Evolutionary conservation across 2,329 filamentous ascomycete genomes (phyloP), one percentile per base, ranked within the genome.

Genomic region (Fusarium caatingaense): DNA sequence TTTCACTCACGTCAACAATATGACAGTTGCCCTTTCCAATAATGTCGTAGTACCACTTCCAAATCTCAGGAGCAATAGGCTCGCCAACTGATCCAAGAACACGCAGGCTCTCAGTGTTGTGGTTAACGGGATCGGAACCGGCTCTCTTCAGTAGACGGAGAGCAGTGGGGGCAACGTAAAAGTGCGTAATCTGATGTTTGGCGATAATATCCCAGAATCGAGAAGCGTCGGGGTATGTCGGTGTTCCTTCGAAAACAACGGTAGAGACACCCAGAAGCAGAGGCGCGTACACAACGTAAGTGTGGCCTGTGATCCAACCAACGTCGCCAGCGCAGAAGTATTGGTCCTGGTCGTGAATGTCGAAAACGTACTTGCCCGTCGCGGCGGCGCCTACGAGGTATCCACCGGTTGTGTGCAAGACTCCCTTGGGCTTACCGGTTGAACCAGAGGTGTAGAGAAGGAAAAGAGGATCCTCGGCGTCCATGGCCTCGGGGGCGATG

Each of bases 261-360:
- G 94, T 97, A 4, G 94, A 88, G 58, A 96, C 91, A 83, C 94
- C 94, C 40, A 97, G 87, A 18, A 98, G 86, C 51, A 98, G 85
- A 58, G 94, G 94, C 6, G 94, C 93, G 77, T 98, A 98, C 20
- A 98, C 93, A 50, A 97, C 94, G 74, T 98, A 98, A 23, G 94
- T 97, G 81, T 98, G 94, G 16, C 94, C 94, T 21, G 94, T 98
- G 78, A 98, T 97, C 94, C 94, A 98, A 69, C 94, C 94, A 46
- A 98, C 93, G 77, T 98, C 94, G 78, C 94, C 94, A 78, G 93
- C 94, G 74, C 94, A 98, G 86, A 97, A 97, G 85, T 94, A 97
- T 61, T 87, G 88, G 80, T 98, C 94, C 51, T 90, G 88, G 70
- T 93, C 90, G 78, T 98, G 94, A 66, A 98, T 95, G 79, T 98